Evolutionary conservation across 2,329 filamentous ascomycete genomes (phyloP), one percentile per base, ranked within the genome.

Genomic region (Penicillium sp.): DNA sequence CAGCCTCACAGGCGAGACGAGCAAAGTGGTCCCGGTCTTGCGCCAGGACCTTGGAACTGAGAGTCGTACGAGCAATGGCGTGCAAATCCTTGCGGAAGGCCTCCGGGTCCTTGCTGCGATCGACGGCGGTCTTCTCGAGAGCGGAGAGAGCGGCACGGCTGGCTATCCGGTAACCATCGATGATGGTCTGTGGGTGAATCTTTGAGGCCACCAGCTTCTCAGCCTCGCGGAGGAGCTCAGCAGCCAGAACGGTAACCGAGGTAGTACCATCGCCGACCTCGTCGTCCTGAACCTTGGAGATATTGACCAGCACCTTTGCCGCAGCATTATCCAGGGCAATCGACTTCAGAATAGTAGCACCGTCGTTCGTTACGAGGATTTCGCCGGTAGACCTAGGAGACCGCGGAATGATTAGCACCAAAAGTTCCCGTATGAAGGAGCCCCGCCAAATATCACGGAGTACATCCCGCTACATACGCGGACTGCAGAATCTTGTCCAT

Each of bases 401-500:
- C 42, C 36, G 32, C 35, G 37, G 46, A 11, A 32, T 32, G 39
- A 50, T 48, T 52, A 41, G 55, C 43, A 50, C 54, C 47, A 51
- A 47, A 47, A 50, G 43, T 44, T 26, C 29, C 39, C 13, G 48
- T 56, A 53, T 56, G 53, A 32, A 32, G 8, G 29, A 32, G 53
- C 50, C 41, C 53, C 26, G 41, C 43, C 45, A 13, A 37, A 9
- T 4, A n/a, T 7, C 33, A 48, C 43, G 35, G 11, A 48, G 43
- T 43, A 40, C 32, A 25, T 39, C 40, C 41, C 45, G 47, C 46
- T 51, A 81, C 85, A 56, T 82, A 93, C 86, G 88, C 90, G 69
- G 90, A 95, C 72, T 95, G 90, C 67, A 95, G 77, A 69, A 95
- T 95, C 78, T 95, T 96, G 78, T 97, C 93, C 90, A 97, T 97